Conservation (phyloP, 371 early-diverging fungal genomes). For the Funneliformis caledonium region DNA sequence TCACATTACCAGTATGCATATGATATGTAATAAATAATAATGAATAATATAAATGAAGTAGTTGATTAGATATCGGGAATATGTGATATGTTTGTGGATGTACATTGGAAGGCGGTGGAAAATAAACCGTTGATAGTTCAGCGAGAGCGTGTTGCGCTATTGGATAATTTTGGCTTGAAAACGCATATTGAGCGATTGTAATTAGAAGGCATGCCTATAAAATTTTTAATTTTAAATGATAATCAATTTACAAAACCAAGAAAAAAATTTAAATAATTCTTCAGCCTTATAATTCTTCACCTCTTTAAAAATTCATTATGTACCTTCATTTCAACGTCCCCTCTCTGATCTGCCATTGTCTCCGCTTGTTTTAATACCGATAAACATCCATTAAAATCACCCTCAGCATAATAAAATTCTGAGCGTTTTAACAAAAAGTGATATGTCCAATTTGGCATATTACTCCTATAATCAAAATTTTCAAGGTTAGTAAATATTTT, state of each 20-base stretch:
- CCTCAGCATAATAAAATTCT: background rate
- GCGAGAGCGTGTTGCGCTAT: constrained; percentile 24
- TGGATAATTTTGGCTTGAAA: constrained; percentile 31
- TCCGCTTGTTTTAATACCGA: constrained; percentile 33
- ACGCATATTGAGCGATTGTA: constrained; percentile 30
- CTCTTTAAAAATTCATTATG: background rate
- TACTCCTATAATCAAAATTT: constrained; percentile 7
- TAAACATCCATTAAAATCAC: constrained; percentile 35
- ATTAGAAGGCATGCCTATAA: constrained; percentile 38
- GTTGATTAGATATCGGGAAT: constrained; percentile 29
- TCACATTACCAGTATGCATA: constrained; percentile 40
- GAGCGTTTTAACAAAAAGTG: constrained; percentile 32
- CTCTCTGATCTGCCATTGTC: constrained; percentile 36
- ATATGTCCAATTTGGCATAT: constrained; percentile 36
- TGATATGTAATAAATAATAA: constrained; percentile 32
- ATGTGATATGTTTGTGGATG: constrained; percentile 26
- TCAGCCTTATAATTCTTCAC: background rate
- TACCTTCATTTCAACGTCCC: constrained; percentile 40
- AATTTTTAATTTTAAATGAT: background rate
- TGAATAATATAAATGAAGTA: constrained; percentile 30
- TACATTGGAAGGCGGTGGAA: constrained; percentile 18
- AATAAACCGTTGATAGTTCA: constrained; percentile 34
- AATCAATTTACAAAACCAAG: background rate
- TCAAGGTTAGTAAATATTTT: background rate
- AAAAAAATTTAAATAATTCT: too few relatives aligned